phyloP scores from a whole-genome alignment of 2,329 filamentous ascomycete genomes.

The Aureobasidium sp. region DNA sequence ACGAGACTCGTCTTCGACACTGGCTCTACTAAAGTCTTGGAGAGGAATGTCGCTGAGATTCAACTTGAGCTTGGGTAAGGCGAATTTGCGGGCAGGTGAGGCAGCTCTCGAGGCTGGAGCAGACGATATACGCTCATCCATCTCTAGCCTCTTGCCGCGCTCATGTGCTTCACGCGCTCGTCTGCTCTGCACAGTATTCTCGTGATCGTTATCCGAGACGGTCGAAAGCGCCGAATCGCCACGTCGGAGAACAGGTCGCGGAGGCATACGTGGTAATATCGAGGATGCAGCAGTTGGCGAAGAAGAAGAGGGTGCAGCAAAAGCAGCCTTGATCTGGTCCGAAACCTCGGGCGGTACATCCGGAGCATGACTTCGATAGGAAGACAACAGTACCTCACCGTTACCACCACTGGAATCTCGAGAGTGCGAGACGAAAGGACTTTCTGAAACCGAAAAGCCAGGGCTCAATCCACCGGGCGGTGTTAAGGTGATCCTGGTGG shows the following conservation, averaged over 20 bases:
- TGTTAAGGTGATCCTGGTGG: conserved; percentile 10
- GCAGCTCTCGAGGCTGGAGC: conserved; percentile 26
- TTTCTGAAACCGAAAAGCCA: not conserved
- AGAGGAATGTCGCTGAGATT: conserved; percentile 26
- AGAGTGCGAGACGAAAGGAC: not conserved
- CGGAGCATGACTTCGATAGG: conserved; percentile 13
- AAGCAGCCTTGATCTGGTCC: conserved; percentile 17
- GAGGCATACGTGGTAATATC: conserved; percentile 1
- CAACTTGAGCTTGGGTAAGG: conserved; percentile 16
- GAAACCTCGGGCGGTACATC: conserved; percentile 17
- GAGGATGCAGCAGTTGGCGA: not conserved
- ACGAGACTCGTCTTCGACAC: conserved; percentile 24
- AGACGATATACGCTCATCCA: conserved; percentile 25
- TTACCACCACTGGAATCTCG: not conserved
- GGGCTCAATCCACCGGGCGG: conserved; percentile 10
- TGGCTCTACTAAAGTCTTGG: conserved; percentile 20
- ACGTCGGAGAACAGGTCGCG: conserved; percentile 17
- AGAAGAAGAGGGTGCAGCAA: not conserved
- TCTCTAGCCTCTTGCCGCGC: conserved; percentile 30
- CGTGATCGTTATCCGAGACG: conserved; percentile 11
- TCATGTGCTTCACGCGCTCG: conserved; percentile 29
- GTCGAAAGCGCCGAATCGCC: conserved; percentile 16
- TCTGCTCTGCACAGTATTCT: conserved; percentile 14
- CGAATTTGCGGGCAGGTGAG: conserved; percentile 21
- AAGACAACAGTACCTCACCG: not conserved